These are phyloP conservation scores for Chlamydomonas sphaeroides DNA, from an alignment of 139 green algal species.

Conservation along the genomic window DNA sequence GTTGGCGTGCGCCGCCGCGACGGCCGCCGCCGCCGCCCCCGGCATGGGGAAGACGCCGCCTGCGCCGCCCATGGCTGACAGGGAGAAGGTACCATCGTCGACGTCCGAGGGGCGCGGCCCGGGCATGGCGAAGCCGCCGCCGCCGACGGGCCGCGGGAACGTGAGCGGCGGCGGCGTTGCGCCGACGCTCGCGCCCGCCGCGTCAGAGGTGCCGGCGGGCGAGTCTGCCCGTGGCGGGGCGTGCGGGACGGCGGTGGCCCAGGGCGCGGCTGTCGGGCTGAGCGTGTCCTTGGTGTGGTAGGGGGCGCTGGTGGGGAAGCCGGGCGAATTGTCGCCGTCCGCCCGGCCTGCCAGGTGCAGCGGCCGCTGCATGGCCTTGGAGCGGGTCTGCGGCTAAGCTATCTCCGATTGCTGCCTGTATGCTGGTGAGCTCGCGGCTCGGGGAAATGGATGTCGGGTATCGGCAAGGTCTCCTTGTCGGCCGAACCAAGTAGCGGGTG, in stretches of 20 bases:
- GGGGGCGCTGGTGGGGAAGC: constrained; percentile 28
- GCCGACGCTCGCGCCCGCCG: no score
- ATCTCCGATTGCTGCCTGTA: no score
- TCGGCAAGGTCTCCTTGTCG: no score
- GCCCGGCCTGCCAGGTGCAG: no score
- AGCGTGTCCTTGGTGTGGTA: constrained; percentile 39
- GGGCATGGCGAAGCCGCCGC: neutral
- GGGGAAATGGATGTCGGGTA: no score
- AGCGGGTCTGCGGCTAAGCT: no score
- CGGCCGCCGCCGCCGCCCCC: constrained; percentile 1
- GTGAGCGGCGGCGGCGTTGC: no score
- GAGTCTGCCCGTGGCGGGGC: neutral
- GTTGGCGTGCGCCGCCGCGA: neutral
- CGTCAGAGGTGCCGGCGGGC: no score
- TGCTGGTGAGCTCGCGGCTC: no score
- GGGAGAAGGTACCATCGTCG: neutral
- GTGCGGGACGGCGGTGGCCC: neutral
- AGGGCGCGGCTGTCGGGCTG: constrained; percentile 39
- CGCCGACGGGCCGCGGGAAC: neutral
- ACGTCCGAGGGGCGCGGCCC: neutral
- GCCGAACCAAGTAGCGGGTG: no score
- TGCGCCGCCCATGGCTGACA: constrained; percentile 1
- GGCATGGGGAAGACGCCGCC: constrained; percentile 1
- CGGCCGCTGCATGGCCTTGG: no score
- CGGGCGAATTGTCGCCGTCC: no score